Conservation (phyloP, 1,284 basidiomycete genomes). For the Chalciporus sp. region DNA sequence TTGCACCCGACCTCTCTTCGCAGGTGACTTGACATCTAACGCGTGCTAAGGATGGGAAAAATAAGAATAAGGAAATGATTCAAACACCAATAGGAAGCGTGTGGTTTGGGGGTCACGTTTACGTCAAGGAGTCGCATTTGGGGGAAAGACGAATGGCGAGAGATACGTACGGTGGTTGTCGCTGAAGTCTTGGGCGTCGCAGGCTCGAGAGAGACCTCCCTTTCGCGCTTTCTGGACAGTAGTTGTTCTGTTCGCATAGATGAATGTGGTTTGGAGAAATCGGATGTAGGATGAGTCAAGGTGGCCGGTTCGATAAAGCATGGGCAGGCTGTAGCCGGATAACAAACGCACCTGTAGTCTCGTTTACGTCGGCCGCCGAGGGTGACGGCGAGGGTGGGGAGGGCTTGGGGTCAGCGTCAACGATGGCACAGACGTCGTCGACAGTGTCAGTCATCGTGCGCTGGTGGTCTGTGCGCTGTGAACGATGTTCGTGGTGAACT, state of each 20-base stretch:
- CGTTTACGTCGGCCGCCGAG: slow-evolving; percentile 34
- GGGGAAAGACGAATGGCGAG: slow-evolving; percentile 3
- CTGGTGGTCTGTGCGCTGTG: slow-evolving; percentile 37
- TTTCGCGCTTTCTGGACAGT: slow-evolving; percentile 60
- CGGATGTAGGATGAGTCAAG: slow-evolving; percentile 27
- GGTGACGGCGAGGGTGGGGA: slow-evolving; percentile 33
- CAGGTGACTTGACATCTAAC: slow-evolving; percentile 53
- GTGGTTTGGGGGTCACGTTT: slow-evolving; percentile 23
- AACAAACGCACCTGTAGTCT: slow-evolving; percentile 33
- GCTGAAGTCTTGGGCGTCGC: slow-evolving; percentile 51
- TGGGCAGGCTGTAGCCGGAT: slow-evolving; percentile 27
- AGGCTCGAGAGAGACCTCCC: slow-evolving; percentile 74
- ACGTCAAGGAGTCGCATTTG: slow-evolving; percentile 29
- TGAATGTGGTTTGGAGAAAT: slow-evolving; percentile 15
- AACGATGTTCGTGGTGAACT: slow-evolving; percentile 21
- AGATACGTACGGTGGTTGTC: slow-evolving; percentile 33
- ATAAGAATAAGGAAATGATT: slow-evolving; percentile 7
- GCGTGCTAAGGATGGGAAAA: slow-evolving; percentile 45
- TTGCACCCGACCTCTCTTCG: slow-evolving; percentile 71
- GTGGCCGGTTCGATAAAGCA: slow-evolving; percentile 31
- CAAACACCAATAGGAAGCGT: neutral
- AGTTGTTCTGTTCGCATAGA: slow-evolving; percentile 34
- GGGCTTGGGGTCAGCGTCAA: slow-evolving; percentile 22
- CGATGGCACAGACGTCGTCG: slow-evolving; percentile 15
- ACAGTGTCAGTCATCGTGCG: slow-evolving; percentile 31